These are phyloP conservation scores for Heterococcus sp. DNA, from an alignment of 108 stramenopile species.

Conservation along the genomic window DNA sequence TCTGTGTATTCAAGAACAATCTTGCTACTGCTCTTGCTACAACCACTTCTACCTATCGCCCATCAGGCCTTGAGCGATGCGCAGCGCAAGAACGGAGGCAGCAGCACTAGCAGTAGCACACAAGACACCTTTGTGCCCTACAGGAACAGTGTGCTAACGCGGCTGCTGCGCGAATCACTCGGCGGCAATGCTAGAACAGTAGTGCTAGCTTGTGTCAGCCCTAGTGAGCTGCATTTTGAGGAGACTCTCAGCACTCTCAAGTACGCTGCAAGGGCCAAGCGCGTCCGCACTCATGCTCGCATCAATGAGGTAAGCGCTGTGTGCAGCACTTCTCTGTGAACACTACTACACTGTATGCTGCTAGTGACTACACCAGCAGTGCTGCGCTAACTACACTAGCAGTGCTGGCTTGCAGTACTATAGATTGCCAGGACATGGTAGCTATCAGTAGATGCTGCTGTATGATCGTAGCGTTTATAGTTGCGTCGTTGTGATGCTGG, in stretches of 20 bases:
- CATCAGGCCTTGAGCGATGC: conserved; percentile 33
- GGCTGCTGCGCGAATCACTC: conserved; percentile 85
- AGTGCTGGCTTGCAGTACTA: background rate
- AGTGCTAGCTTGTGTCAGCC: conserved; percentile 60
- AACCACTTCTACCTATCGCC: too few relatives aligned
- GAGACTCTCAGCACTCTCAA: conserved; percentile 65
- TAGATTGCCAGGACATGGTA: background rate
- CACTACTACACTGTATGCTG: background rate
- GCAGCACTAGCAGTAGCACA: background rate
- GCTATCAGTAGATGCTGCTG: too few relatives aligned
- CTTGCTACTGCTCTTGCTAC: too few relatives aligned
- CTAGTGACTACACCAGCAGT: background rate
- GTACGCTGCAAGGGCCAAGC: conserved; percentile 25
- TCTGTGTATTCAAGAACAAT: too few relatives aligned
- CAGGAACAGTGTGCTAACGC: conserved; percentile 88
- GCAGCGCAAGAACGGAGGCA: conserved; percentile 6
- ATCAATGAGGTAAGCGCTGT: conserved; percentile 1
- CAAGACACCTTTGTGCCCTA: conserved; percentile 62
- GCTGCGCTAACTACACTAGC: background rate
- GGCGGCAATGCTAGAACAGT: conserved; percentile 91
- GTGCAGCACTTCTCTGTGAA: background rate
- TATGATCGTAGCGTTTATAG: background rate
- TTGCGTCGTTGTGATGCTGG: background rate
- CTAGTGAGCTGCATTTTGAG: conserved; percentile 63
- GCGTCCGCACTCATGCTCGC: conserved; percentile 11